phyloP scores from a whole-genome alignment of 2,329 filamentous ascomycete genomes.

The Phoma herbarum region DNA sequence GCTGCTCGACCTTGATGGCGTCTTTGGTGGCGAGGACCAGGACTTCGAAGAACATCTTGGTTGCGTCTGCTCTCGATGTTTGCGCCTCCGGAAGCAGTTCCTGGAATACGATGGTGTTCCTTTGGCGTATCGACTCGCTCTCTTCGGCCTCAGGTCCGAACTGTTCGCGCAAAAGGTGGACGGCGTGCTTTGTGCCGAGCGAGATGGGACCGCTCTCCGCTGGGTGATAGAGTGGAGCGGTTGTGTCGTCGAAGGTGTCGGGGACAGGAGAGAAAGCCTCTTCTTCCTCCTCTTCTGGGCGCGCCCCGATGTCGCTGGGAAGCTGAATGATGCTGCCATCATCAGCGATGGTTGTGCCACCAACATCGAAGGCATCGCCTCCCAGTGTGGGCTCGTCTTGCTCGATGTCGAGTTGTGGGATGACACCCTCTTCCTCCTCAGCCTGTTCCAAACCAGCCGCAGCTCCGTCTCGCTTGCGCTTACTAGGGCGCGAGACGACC shows the following conservation, averaged over 20 bases:
- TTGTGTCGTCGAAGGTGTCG: conserved; percentile 80
- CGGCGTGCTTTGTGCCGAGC: conserved; percentile 91
- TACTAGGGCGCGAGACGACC: conserved; percentile 77
- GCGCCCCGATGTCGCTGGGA: conserved; percentile 35
- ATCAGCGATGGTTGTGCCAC: conserved; percentile 41
- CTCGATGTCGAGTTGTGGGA: conserved; percentile 70
- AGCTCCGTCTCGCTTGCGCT: conserved; percentile 91
- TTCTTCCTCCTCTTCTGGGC: conserved; percentile 42
- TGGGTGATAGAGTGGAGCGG: conserved; percentile 77
- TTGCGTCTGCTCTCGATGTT: conserved; percentile 88
- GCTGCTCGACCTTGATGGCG: conserved; percentile 95
- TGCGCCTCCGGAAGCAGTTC: conserved; percentile 83
- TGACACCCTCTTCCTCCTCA: conserved; percentile 65
- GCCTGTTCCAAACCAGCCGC: conserved; percentile 80
- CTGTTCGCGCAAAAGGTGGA: conserved; percentile 88
- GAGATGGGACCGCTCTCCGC: conserved; percentile 87
- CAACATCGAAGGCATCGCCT: conserved; percentile 55
- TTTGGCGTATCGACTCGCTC: conserved; percentile 74
- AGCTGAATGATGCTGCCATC: conserved; percentile 43
- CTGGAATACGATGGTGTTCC: conserved; percentile 84
- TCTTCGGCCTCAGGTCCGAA: conserved; percentile 78
- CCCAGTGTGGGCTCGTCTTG: conserved; percentile 59
- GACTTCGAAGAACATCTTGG: conserved; percentile 99
- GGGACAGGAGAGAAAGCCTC: conserved; percentile 48
- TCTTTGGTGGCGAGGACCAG: conserved; percentile 97